These are phyloP conservation scores for Ettlia oleoabundans DNA, from an alignment of 139 green algal genomes.

Conservation along the genomic window DNA sequence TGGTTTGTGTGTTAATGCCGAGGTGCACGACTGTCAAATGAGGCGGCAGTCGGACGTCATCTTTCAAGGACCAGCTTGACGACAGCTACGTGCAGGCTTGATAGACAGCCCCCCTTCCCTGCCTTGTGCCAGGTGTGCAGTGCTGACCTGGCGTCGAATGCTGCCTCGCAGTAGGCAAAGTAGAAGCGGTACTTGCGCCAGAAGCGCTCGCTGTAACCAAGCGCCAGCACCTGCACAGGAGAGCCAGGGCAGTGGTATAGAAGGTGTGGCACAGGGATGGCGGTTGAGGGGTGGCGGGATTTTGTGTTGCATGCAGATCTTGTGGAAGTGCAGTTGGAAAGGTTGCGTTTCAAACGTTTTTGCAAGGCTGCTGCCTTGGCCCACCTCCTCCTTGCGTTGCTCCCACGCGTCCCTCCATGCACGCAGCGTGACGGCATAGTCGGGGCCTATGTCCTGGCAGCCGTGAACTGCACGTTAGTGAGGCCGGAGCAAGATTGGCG, in stretches of 20 bases:
- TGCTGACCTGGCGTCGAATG: conserved; percentile 84
- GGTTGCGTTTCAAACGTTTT: too few species aligned
- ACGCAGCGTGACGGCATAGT: conserved; percentile 92
- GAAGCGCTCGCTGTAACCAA: conserved; percentile 85
- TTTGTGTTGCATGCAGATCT: too few species aligned
- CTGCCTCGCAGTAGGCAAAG: conserved; percentile 94
- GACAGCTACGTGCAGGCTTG: too few species aligned
- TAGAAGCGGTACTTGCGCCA: conserved; percentile 94
- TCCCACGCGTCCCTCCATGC: conserved; percentile 75
- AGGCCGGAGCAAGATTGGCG: not conserved
- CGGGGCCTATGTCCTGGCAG: conserved; percentile 82
- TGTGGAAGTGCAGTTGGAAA: too few species aligned
- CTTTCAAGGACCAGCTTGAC: too few species aligned
- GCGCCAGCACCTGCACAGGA: conserved; percentile 39
- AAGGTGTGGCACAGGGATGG: too few species aligned
- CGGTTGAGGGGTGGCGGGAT: too few species aligned
- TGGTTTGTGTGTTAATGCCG: too few species aligned
- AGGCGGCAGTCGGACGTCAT: too few species aligned
- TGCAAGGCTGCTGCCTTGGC: not conserved
- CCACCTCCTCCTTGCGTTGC: conserved; percentile 39
- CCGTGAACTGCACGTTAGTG: conserved; percentile 36
- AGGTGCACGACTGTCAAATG: too few species aligned
- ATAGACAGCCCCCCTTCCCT: too few species aligned
- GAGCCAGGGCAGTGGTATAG: not conserved
- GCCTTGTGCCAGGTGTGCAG: too few species aligned